Base-by-base conservation (phyloP, 768 basidiomycete species). In the Boletus vinaceobasis region DNA sequence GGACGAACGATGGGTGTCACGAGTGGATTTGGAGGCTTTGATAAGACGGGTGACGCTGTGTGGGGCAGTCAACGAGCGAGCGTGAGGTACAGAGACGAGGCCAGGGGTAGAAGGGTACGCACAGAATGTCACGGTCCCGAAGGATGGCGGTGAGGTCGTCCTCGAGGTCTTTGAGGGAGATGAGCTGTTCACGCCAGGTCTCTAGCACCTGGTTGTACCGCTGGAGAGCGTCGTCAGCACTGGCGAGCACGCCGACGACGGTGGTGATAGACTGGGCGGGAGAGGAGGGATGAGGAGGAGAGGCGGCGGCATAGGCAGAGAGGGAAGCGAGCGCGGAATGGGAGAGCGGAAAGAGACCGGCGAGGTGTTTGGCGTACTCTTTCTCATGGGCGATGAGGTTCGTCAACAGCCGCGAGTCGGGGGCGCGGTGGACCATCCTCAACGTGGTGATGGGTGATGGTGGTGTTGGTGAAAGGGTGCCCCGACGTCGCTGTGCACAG, bases 111-210 rank as follows among this genome's bases (percentile, higher is more conserved):
- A 39, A 43, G 44, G 7, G 45, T 11, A 78, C 87, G 64, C 58
- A 91, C 90, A 92, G 76, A 58, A 93, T 93, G 62, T 93, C 90
- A 43, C 88, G 74, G 69, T 93, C 90, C 11, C 56, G 57, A 5
- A 88, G 72, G 49, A 91, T 75, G 59, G 82, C 84, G 4, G 75
- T 76, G 5, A 92, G 81, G 53, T 89, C 88, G 43, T 90, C 86
- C 69, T 93, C 89, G 50, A 87, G 74, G 10, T 73, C 73, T 65
- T 85, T 88, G 58, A 93, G 71, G 3, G 69, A 70, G 56, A 74
- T 76, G 57, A 92, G 76, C 52, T 80, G 75, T 31, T 81, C 81
- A 33, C 81, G 76, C 83, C 88, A 92, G 17, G 77, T 67, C 36
- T 91, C 86, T 2, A 92, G 73, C 0, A 81, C 79, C 9, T 62